Evolutionary conservation across 2,329 filamentous ascomycete genomes (phyloP), one percentile per base, ranked within the genome.

Genomic region (Cercospora beticola): DNA sequence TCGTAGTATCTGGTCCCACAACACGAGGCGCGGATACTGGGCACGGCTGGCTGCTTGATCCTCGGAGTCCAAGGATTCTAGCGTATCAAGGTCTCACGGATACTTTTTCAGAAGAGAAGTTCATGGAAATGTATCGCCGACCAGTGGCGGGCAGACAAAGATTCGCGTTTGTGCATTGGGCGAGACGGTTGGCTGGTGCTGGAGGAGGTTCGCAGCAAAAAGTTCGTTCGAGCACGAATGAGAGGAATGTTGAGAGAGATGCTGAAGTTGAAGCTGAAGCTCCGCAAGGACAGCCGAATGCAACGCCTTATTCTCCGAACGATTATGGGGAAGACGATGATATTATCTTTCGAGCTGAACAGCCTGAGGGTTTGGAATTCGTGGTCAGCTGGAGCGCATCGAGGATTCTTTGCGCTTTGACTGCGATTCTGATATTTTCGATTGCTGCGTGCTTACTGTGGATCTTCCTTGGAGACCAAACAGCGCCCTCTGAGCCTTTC

Each of bases 81-180:
- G 76, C 76, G 4, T 73, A 71, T 60, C 73, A 72, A 65, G 77
- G 76, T 1, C 69, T 78, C 9, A 76, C 68, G 54, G 75, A 79
- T 65, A 75, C 76, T 0, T 82, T 82, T 68, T 80, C 79, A 12
- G 81, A 82, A 69, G 76, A 79, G 36, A 78, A 78, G 28, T 74
- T 83, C 16, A 69, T 81, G 62, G 72, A 74, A 3, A 72, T 80
- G 5, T 83, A 79, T 68, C 70, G 68, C 3, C 58, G 74, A 0
- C 82, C 81, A 0, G 66, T 59, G 5, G 68, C 71, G 0, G 82
- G 80, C 0, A 78, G 78, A 60, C 77, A 74, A 7, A 73, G 79
- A 46, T 82, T 80, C 64, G 81, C 78, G 10, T 83, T 82, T 76
- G 81, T 83, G 14, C 77, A 82, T 56, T 83, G 81, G 81, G 81